A percentile compares a stretch with the other conserved stretches of the same genome.
Conservation (phyloP, 208 protist genomes). For the Leishmania tropica region DNA sequence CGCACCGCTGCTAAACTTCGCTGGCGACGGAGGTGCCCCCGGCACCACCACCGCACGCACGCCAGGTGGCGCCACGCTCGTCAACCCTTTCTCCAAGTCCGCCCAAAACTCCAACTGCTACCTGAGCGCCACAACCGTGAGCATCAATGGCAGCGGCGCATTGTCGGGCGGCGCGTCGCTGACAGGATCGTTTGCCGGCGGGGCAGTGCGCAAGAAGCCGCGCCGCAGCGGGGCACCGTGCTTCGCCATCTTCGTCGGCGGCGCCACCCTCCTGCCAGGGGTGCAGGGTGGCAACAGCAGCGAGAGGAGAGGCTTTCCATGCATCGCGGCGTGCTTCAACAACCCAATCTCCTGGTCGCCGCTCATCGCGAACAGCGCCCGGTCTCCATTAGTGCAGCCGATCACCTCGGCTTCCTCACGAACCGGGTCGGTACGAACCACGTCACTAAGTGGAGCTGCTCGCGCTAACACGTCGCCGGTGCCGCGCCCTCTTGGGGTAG, state of each 20-base stretch:
- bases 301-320: constrained; percentile 7
- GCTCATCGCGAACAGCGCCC: not conserved
- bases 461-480: constrained; percentile 4
- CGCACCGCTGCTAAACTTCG: not conserved
- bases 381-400: not conserved
- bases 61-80: constrained; percentile 10
- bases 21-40: constrained; percentile 8
- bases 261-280: constrained; percentile 11
- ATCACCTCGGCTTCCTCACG: not conserved
- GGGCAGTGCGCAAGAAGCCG: constrained; percentile 11
- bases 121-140: not conserved
- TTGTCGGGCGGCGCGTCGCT: constrained; percentile 12
- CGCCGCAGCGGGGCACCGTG: constrained; percentile 30
- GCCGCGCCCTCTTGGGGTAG: not conserved
- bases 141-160: not conserved
- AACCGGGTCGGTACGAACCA: not conserved
- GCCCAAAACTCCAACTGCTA: not conserved
- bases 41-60: constrained; percentile 4
- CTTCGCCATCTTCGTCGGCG: constrained; percentile 41
- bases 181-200: constrained; percentile 15
- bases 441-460: not conserved
- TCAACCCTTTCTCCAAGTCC: constrained; percentile 34
- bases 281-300: not conserved
- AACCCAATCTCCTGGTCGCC: constrained; percentile 4
- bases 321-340: constrained; percentile 40